Evolutionary conservation across 306 rosid species (phyloP).

Genomic region (Cucurbita pepo): DNA sequence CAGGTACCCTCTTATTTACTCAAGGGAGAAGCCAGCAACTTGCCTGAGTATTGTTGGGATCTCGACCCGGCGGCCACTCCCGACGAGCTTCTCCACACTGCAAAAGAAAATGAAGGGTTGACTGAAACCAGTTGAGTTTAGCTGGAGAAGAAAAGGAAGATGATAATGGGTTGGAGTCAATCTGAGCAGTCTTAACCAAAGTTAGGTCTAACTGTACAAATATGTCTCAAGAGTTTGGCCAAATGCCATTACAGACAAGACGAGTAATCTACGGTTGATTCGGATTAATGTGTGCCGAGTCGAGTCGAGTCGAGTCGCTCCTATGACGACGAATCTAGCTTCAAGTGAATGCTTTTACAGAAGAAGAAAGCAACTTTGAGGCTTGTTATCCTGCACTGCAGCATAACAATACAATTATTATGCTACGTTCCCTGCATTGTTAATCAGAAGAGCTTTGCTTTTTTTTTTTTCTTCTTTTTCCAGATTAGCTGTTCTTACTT

Average conservation of each 20-base stretch:
- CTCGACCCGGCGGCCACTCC: conserved; percentile 98
- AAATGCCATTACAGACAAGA: conserved; percentile 32
- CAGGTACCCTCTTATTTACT: conserved; percentile 89
- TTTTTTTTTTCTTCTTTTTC: neutral
- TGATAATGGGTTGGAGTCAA: neutral
- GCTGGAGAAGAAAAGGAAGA: conserved; percentile 1
- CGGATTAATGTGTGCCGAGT: conserved; percentile 29
- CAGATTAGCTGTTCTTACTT: conserved; percentile 3
- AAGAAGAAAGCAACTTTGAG: neutral
- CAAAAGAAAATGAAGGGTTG: conserved; percentile 22
- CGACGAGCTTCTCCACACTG: conserved; percentile 77
- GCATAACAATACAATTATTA: neutral
- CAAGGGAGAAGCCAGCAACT: conserved; percentile 31
- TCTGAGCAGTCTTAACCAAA: conserved; percentile 9
- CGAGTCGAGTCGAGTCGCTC: neutral
- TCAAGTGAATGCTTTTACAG: neutral
- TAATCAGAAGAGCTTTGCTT: conserved; percentile 7
- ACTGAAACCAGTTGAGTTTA: conserved; percentile 14
- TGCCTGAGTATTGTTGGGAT: conserved; percentile 83
- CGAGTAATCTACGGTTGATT: conserved; percentile 35
- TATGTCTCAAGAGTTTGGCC: conserved; percentile 34
- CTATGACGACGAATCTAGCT: neutral
- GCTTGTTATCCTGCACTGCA: neutral
- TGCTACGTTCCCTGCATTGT: neutral
- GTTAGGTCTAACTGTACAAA: conserved; percentile 84